Conservation (phyloP, 176 grass and related monocot species). For the Musa itinerans region DNA sequence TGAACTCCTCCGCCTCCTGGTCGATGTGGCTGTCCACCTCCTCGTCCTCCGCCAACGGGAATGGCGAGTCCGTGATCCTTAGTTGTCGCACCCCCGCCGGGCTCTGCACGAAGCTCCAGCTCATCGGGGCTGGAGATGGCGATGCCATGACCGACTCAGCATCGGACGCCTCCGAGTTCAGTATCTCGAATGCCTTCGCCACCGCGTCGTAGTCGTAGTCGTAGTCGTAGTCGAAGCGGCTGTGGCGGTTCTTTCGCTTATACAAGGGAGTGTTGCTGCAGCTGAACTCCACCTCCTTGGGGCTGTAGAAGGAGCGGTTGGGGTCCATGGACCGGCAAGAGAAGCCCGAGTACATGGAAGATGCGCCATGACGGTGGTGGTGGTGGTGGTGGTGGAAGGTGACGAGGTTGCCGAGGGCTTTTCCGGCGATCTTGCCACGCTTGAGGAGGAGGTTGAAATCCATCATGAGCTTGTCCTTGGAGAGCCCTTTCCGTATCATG, state of each 20-base stretch:
- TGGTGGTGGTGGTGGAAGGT: conserved; percentile 29
- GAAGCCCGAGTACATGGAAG: conserved; percentile 8
- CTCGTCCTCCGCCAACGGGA: conserved; percentile 42
- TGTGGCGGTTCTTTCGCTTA: conserved; percentile 19
- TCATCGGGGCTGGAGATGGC: conserved; percentile 26
- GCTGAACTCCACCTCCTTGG: conserved; percentile 83
- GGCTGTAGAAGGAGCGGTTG: conserved; percentile 26
- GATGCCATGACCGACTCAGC: not conserved
- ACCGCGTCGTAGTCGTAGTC: conserved; percentile 73
- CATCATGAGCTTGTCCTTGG: conserved; percentile 73
- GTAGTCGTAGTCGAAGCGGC: conserved; percentile 21
- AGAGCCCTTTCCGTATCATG: conserved; percentile 61
- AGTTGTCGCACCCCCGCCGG: conserved; percentile 49
- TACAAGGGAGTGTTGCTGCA: conserved; percentile 80
- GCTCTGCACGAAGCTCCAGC: conserved; percentile 41
- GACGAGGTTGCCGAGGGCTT: conserved; percentile 52
- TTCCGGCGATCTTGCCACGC: conserved; percentile 85
- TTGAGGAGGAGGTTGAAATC: conserved; percentile 64
- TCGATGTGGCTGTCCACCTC: conserved; percentile 41
- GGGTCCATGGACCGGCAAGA: conserved; percentile 40
- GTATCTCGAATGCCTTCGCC: conserved; percentile 54
- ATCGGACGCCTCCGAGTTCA: conserved; percentile 27
- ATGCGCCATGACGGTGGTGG: not conserved
- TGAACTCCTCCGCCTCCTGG: conserved; percentile 49
- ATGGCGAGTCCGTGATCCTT: conserved; percentile 86